Evolutionary conservation across 495 filamentous ascomycete species (phyloP), one percentile per base, ranked within the genome.

Genomic region (Margaritispora aquatica): DNA sequence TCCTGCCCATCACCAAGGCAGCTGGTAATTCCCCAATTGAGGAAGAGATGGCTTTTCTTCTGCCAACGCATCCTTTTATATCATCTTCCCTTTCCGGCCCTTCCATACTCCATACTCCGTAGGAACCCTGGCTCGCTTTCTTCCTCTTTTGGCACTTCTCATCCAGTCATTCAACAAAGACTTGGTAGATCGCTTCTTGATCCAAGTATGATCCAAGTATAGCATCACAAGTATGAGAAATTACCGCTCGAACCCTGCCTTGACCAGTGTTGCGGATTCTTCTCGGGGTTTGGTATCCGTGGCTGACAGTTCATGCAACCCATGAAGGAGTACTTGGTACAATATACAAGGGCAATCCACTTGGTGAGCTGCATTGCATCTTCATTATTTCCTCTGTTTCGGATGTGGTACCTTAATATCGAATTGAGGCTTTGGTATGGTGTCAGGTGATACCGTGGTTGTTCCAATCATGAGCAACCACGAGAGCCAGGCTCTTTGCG

Each of bases 371-470:
- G 38, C 38, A 44, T 8, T 44, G 38, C 38, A 44, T 44, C 17
- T 44, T 44, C 38, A n/a, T 7, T 17, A 17, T 8, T n/a, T 9
- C 38, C 3, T 44, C 15, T 44, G 38, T 44, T 44, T 44, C 38
- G 38, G 38, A 44, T 44, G 7, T 17, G 3, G 15, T 44, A 44
- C 4, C 38, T 44, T 44, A 44, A 44, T 44, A 44, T 44, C 4
- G 10, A 24, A 41, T 38, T 27, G 23, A 48, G 54, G 41, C 54
- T 48, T 57, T 27, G 10, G 9, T 19, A 27, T 41, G 2, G n/a
- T 20, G 44, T 57, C 54, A 57, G 54, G 54, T 57, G 54, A 57
- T 49, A 49, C n/a, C 54, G 54, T 41, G 54, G 19, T 5, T 17
- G 1, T 2, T 21, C 54, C 54, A 57, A 57, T 57, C 54, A 31